phyloP scores from a whole-genome alignment of 345 rosid species.

The Ricinus communis region DNA sequence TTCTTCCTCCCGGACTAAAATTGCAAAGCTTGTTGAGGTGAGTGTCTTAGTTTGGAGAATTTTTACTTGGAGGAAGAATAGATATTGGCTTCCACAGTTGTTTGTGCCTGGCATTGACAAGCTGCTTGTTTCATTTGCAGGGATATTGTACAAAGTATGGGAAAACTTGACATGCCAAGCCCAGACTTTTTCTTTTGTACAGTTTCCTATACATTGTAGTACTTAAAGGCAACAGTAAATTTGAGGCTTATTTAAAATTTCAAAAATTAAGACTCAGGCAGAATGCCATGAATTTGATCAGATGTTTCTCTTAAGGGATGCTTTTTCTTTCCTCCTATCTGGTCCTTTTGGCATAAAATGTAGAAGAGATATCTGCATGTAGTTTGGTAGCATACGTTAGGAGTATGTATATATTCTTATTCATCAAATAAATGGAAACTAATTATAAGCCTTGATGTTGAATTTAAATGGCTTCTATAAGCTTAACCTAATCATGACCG shows the following conservation, averaged over 20 bases:
- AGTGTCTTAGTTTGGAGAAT: constrained; percentile 27
- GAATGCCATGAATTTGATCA: constrained; percentile 21
- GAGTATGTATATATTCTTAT: neutral
- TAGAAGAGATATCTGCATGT: constrained; percentile 5
- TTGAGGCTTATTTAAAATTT: constrained; percentile 16
- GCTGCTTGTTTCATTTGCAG: constrained; percentile 49
- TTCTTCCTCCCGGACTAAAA: constrained; percentile 49
- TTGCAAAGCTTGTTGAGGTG: constrained; percentile 82
- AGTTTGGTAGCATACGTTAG: neutral
- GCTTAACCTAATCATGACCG: neutral
- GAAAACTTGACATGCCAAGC: constrained; percentile 52
- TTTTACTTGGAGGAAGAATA: neutral
- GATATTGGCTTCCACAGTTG: constrained; percentile 11
- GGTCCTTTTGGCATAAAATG: constrained; percentile 12
- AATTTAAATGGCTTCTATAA: neutral
- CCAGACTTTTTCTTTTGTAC: constrained; percentile 32
- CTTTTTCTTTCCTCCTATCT: constrained; percentile 7
- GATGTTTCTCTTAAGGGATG: constrained; percentile 8
- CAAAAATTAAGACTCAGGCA: constrained; percentile 23
- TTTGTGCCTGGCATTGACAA: constrained; percentile 21
- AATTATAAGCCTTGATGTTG: neutral
- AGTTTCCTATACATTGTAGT: constrained; percentile 17
- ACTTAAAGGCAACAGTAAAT: constrained; percentile 19
- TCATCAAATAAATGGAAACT: neutral
- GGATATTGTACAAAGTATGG: constrained; percentile 66